A percentile compares a stretch with the other conserved stretches of the same genome.
Evolutionary conservation across 768 basidiomycete species (phyloP).

Genomic region (Rhodosporidiobolus sp.): DNA sequence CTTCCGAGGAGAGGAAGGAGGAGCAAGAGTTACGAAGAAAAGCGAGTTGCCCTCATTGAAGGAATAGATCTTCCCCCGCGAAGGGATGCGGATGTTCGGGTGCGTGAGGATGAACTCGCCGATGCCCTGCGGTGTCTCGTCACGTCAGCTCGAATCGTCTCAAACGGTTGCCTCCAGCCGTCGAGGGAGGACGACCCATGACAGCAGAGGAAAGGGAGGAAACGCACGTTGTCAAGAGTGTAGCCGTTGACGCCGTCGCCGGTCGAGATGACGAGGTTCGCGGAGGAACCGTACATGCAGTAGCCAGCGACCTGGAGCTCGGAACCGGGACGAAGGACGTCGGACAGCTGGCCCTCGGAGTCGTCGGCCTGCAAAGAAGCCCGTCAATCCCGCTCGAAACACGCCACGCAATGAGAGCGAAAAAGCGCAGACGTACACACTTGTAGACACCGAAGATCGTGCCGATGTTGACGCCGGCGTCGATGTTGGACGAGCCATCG

Average conservation of each 20-base stretch:
- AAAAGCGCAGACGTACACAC: constrained; percentile 55
- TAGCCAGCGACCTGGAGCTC: constrained; percentile 52
- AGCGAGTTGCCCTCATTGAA: constrained; percentile 98
- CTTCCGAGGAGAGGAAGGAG: too few relatives aligned
- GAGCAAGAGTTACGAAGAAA: constrained; percentile 60
- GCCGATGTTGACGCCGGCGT: constrained; percentile 95
- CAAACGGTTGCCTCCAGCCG: too few relatives aligned
- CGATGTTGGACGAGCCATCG: constrained; percentile 88
- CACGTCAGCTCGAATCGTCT: neutral
- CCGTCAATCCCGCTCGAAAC: neutral
- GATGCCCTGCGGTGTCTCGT: constrained; percentile 55
- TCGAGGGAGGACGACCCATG: neutral
- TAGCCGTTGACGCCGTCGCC: constrained; percentile 97
- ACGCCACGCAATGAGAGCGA: neutral
- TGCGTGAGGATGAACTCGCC: constrained; percentile 99
- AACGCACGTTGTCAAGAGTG: constrained; percentile 74
- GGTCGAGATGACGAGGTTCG: constrained; percentile 91
- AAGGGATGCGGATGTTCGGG: constrained; percentile 89
- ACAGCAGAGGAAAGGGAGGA: neutral
- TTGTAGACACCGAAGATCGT: constrained; percentile 97
- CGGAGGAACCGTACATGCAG: constrained; percentile 79
- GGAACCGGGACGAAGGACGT: constrained; percentile 87
- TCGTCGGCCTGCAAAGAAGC: constrained; percentile 59
- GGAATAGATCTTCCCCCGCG: constrained; percentile 97
- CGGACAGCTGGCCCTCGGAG: constrained; percentile 73